Percentiles rank a stretch among this genome's conserved stretches.
phyloP scores from a whole-genome alignment of 106 monocot species.

The Dendrobium huoshanense region DNA sequence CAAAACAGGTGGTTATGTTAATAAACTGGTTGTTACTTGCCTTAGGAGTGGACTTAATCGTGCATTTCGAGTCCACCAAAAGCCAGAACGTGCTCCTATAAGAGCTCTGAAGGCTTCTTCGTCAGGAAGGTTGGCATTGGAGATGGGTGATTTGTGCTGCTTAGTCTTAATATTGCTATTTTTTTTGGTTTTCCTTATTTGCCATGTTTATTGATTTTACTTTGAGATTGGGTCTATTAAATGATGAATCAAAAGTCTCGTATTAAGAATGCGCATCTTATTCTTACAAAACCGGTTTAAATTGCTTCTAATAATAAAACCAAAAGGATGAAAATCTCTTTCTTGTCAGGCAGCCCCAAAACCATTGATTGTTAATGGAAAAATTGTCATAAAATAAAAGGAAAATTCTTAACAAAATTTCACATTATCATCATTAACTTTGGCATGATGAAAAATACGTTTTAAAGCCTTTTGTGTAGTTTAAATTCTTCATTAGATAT shows the following conservation, averaged over 20 bases:
- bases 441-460: neutral
- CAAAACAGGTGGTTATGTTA: constrained; percentile 82
- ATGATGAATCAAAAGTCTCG: neutral
- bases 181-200: neutral
- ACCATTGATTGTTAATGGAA: neutral
- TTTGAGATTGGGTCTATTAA: neutral
- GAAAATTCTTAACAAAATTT: neutral
- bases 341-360: neutral
- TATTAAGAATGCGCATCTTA: neutral
- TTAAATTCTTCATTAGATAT: neutral
- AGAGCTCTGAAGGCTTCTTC: constrained; percentile 95
- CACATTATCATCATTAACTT: neutral
- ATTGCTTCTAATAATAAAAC: neutral
- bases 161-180: constrained; percentile 4
- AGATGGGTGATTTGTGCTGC: neutral
- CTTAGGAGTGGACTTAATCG: constrained; percentile 97
- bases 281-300: neutral
- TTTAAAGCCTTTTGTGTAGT: neutral
- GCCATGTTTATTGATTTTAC: neutral
- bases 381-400: neutral
- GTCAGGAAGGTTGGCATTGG: constrained; percentile 75
- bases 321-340: neutral
- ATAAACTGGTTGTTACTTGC: constrained; percentile 87
- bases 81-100: constrained; percentile 92
- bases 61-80: constrained; percentile 83